Base-by-base conservation (phyloP, 2,329 filamentous ascomycete species). In the Magnaporthiopsis rhizophila region DNA sequence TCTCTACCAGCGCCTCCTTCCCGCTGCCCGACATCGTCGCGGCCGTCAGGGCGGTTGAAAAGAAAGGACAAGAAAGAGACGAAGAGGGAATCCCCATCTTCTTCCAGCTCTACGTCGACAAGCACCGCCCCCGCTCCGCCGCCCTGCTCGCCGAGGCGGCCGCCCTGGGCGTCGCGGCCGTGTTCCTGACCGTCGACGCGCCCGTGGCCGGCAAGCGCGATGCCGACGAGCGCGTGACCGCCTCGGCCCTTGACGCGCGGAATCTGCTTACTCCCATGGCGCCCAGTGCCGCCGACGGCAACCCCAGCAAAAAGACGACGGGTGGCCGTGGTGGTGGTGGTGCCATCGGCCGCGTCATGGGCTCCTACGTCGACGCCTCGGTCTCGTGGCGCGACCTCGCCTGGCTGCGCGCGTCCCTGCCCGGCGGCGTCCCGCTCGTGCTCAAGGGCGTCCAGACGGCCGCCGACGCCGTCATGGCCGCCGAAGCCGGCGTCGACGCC, bases 381-480 rank as follows among this genome's bases (percentile, higher is more conserved):
- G 75, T 86, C 18, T 80, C 69, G 9, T 91, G 88, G 88, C 80
- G 83, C 59, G 88, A 89, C 71, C 78, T 90, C 1, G 76, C 80
- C 5, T 91, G 88, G 87, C 71, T 90, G 28, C 83, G 86, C 77
- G 80, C 78, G 72, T 75, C 78, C 65, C n/a, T 81, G 84, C 38
- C 80, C 74, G n/a, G n/a, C 1, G 80, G 80, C 0, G 78, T 86
- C 9, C 77, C 86, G 70, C 68, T 91, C 78, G 76, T 87, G 67
- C 61, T 91, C 32, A 92, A 91, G 73, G 89, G 89, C 0, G 83
- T 92, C n/a, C 87, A 91, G 75, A 84, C 82, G 18, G 82, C 84
- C 0, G 77, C 79, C 57, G 89, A 92, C 72, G 88, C 88, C 18
- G 77, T 80, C 63, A 80, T 78, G 68, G 86, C 86, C 2, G 79